Evolutionary conservation across 1,284 basidiomycete genomes (phyloP), one percentile per base, ranked within the genome.

Genomic region (Sanghuangporus baumii): DNA sequence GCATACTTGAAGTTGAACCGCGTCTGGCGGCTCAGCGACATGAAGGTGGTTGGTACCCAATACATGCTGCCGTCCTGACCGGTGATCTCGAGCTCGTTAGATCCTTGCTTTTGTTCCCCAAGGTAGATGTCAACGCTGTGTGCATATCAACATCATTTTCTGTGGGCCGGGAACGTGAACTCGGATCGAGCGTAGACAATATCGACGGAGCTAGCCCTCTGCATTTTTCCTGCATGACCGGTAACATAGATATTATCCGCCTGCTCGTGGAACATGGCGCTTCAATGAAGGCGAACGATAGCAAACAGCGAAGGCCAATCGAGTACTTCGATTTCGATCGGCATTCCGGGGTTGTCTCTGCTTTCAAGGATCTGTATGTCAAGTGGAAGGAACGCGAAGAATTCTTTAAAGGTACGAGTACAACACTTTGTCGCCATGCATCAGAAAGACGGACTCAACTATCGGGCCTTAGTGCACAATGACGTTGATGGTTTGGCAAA

Each of bases 1-100:
- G 57, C 14, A 43, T 43, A 14, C 57, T 59, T 12, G 34, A 59
- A 34, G 46, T 31, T 34, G 46, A 14, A 18, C 23, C 57, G 5
- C 18, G 14, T 11, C 46, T 59, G 3, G 52, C 43, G 16, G 41
- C 8, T 1, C 26, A 14, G 11, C 40, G 40, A 3, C 60, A 61
- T 23, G 40, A 41, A 9, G 43, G 18, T 7, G 52, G 40, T 1
- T 61, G 52, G 54, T 47, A n/a, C 23, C 54, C 60, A 31, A 16
- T 61, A 6, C 54, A 61, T 41, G 55, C 60, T 18, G 60, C 60
- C 41, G 55, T 56, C 5, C 38, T 61, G 12, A 34, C 60, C 38
- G 60, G 54, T 0, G 46, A 56, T 31, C 18, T 61, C 54, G 54
- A 48, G 7, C 48, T 61, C 54, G 40, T 61, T 34, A 48, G 38